A percentile compares a stretch with the other conserved stretches of the same genome.
Conservation (phyloP, 1,284 basidiomycete species). For the Ustilago trichophora region DNA sequence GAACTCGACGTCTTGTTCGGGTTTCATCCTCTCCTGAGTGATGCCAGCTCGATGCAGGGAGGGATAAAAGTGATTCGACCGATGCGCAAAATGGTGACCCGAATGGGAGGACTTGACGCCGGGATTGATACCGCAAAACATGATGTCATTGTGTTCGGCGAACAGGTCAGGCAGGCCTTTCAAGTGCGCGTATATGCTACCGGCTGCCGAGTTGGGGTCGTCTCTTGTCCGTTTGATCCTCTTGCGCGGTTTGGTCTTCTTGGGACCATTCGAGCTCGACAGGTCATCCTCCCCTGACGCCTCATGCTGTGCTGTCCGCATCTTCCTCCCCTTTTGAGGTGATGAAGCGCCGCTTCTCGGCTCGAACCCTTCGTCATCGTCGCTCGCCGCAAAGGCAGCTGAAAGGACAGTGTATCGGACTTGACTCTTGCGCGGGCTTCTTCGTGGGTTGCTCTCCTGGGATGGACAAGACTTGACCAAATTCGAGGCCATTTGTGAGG, state of each 20-base stretch:
- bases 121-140: slow-evolving; percentile 55
- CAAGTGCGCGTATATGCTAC: slow-evolving; percentile 38
- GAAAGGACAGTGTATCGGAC: background rate
- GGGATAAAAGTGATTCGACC: slow-evolving; percentile 51
- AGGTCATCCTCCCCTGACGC: background rate
- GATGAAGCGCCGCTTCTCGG: background rate
- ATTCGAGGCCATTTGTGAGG: background rate
- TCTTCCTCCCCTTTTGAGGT: background rate
- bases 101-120: slow-evolving; percentile 36
- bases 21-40: slow-evolving; percentile 36
- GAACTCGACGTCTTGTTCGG: slow-evolving; percentile 37
- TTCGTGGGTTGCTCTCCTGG: background rate
- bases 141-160: slow-evolving; percentile 33
- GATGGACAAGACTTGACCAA: background rate
- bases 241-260: slow-evolving; percentile 17
- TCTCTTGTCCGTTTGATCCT: slow-evolving; percentile 30
- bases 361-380: slow-evolving; percentile 1
- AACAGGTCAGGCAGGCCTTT: slow-evolving; percentile 36
- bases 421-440: slow-evolving; percentile 11
- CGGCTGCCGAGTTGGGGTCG: slow-evolving; percentile 37
- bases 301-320: background rate
- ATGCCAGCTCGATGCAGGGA: slow-evolving; percentile 38
- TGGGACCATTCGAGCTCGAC: background rate
- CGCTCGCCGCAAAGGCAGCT: background rate
- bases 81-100: slow-evolving; percentile 47